Conservation (phyloP, 257 asterid genomes). For the Solanum sejunctum region DNA sequence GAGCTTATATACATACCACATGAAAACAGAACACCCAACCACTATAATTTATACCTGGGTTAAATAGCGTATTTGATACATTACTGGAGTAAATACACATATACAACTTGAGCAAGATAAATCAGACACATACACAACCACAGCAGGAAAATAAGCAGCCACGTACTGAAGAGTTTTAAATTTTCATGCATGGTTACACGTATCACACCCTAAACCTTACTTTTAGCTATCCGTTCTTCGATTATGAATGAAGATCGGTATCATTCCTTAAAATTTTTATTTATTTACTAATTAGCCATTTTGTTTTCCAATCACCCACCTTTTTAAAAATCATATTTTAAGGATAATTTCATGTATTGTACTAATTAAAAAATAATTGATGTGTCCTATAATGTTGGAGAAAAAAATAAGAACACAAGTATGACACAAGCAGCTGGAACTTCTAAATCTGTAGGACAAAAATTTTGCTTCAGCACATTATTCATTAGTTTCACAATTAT, state of each 20-base stretch:
- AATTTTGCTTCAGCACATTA: background rate
- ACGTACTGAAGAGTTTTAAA: slow-evolving; percentile 1
- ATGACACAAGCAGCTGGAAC: slow-evolving; percentile 80
- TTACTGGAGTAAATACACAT: too few relatives aligned
- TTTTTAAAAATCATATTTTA: background rate
- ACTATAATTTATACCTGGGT: too few relatives aligned
- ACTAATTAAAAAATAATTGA: background rate
- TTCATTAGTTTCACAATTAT: background rate
- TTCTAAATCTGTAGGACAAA: slow-evolving; percentile 54
- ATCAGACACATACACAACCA: too few relatives aligned
- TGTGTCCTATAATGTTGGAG: slow-evolving; percentile 96
- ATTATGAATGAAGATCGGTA: background rate
- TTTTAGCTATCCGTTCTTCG: background rate
- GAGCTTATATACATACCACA: too few relatives aligned
- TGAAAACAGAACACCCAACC: too few relatives aligned
- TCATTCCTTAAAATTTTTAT: background rate
- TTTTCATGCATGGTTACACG: slow-evolving; percentile 72
- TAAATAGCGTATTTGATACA: too few relatives aligned
- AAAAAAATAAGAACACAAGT: slow-evolving; percentile 60
- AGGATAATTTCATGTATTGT: background rate
- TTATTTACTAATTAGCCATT: background rate
- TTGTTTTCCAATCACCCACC: background rate
- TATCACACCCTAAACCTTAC: slow-evolving; percentile 1
- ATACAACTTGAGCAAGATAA: too few relatives aligned
- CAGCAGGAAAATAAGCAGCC: too few relatives aligned